Percentiles rank a stretch among this genome's conserved stretches.
These are phyloP conservation scores for Globisporangium spiculum DNA, from an alignment of 352 stramenopile species.

Conservation along the genomic window DNA sequence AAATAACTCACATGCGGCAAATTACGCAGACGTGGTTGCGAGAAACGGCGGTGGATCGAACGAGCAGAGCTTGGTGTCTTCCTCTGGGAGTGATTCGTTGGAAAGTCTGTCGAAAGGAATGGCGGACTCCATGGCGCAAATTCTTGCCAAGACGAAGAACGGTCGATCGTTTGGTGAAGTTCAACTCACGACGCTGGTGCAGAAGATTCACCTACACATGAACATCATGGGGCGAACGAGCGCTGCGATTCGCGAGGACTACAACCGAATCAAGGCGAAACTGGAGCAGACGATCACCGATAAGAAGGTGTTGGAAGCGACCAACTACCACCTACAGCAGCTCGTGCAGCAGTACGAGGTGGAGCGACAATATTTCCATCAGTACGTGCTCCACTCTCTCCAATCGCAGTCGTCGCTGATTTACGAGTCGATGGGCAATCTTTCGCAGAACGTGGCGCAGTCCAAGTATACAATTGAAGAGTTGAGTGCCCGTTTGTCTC, in stretches of 20 bases:
- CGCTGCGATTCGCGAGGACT: conserved; percentile 31
- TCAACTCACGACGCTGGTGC: conserved; percentile 34
- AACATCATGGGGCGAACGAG: conserved; percentile 43
- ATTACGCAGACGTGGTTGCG: conserved; percentile 27
- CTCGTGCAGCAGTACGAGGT: conserved; percentile 31
- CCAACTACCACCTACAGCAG: conserved; percentile 26
- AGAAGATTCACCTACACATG: conserved; percentile 39
- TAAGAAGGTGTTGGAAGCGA: conserved; percentile 30
- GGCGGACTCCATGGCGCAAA: conserved; percentile 34
- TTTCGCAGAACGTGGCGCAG: conserved; percentile 20
- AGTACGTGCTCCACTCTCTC: conserved; percentile 27
- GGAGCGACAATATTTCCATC: conserved; percentile 35
- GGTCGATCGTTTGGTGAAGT: conserved; percentile 29
- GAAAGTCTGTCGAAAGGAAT: conserved; percentile 31
- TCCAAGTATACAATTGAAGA: conserved; percentile 24
- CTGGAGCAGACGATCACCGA: conserved; percentile 34
- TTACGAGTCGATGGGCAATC: conserved; percentile 23
- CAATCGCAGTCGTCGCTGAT: conserved; percentile 24
- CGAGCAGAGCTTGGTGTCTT: conserved; percentile 15
- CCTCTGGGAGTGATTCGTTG: conserved; percentile 21
- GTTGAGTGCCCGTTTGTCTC: conserved; percentile 15
- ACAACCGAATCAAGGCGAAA: conserved; percentile 31
- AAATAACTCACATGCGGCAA: conserved; percentile 15
- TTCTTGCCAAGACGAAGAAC: conserved; percentile 32
- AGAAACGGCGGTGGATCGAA: neutral